Conservation (phyloP, 768 basidiomycete genomes). For the Hortiboletus campestris region DNA sequence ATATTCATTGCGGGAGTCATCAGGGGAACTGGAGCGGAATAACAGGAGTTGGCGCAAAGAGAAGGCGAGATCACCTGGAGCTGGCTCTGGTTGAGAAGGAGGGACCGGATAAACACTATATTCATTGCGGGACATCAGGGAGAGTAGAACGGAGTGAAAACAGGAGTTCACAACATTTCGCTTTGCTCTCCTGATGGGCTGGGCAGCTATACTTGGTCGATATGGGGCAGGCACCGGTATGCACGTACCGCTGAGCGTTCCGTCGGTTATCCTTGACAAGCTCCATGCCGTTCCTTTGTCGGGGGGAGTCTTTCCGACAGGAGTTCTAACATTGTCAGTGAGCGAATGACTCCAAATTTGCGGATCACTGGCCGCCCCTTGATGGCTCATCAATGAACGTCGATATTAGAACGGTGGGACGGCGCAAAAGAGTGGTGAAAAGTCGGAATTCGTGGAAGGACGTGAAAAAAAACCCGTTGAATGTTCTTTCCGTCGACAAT, state of each 20-base stretch:
- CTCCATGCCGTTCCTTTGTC: neutral
- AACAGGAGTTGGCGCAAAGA: neutral
- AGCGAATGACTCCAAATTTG: neutral
- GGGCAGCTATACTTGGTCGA: neutral
- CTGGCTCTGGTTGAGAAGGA: constrained; percentile 29
- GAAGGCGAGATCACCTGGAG: neutral
- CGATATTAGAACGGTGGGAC: neutral
- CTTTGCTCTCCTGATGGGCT: constrained; percentile 33
- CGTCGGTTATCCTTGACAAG: constrained; percentile 7
- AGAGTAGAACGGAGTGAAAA: constrained; percentile 41
- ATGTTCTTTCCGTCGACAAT: constrained; percentile 1
- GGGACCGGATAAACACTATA: constrained; percentile 47
- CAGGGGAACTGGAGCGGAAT: constrained; percentile 36
- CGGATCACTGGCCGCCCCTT: neutral
- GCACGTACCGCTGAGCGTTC: constrained; percentile 11
- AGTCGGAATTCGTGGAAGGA: neutral
- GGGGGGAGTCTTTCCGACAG: neutral
- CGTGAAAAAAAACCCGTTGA: neutral
- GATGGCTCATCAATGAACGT: neutral
- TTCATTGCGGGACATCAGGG: constrained; percentile 61
- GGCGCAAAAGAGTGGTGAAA: neutral
- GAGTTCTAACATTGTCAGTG: neutral
- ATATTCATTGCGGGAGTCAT: constrained; percentile 60
- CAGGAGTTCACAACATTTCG: constrained; percentile 15
- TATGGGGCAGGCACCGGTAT: constrained; percentile 46